These are phyloP conservation scores for Xylaria sp. DNA, from an alignment of 2,329 filamentous ascomycete genomes.

Conservation along the genomic window DNA sequence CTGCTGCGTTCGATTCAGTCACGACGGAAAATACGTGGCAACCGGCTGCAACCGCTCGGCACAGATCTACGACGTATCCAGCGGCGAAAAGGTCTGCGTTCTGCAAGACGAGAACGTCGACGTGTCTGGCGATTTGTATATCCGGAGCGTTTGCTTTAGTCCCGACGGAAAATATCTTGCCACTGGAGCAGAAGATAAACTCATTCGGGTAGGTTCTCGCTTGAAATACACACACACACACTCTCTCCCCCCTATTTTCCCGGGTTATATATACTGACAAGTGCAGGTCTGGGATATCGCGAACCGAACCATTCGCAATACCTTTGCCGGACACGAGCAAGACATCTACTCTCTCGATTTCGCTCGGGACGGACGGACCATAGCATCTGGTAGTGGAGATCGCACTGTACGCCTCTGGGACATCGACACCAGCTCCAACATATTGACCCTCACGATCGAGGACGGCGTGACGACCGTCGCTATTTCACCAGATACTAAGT, in stretches of 20 bases:
- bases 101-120: conserved; percentile 90
- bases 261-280: conserved; percentile 27
- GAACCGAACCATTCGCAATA: conserved; percentile 83
- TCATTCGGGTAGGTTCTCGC: conserved; percentile 79
- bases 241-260: too few relatives aligned
- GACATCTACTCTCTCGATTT: conserved; percentile 98
- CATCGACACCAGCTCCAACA: conserved; percentile 83
- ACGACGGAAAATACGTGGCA: conserved; percentile 93
- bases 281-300: conserved; percentile 92
- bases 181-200: conserved; percentile 96
- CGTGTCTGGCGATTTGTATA: conserved; percentile 92
- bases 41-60: conserved; percentile 98
- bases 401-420: conserved; percentile 97
- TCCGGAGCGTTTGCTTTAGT: conserved; percentile 98
- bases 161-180: conserved; percentile 93
- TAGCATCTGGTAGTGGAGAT: conserved; percentile 95
- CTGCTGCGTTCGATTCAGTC: conserved; percentile 96
- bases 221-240: not conserved
- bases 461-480: conserved; percentile 98
- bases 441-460: conserved; percentile 89
- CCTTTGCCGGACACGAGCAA: conserved; percentile 96
- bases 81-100: conserved; percentile 86
- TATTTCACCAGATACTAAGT: conserved; percentile 94
- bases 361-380: conserved; percentile 89
- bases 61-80: conserved; percentile 96